Percentiles rank a stretch among this genome's conserved stretches.
Evolutionary conservation across 768 basidiomycete species (phyloP).

Genomic region (Calocera viscosa): DNA sequence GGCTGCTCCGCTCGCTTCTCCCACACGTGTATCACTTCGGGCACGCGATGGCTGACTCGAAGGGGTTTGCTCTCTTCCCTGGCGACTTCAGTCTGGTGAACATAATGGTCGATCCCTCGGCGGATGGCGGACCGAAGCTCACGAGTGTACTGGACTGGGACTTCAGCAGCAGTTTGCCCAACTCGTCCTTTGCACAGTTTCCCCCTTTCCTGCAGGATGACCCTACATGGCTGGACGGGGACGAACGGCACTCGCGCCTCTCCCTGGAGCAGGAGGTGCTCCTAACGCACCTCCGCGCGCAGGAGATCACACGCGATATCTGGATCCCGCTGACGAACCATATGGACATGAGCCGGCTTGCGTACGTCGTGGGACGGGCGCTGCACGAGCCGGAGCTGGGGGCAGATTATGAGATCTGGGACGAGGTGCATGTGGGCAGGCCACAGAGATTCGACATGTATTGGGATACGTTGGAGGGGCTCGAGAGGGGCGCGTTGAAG

Average conservation of each 20-base stretch:
- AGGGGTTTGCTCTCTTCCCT: background rate
- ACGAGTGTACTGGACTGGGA: background rate
- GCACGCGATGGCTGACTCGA: background rate
- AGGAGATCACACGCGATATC: background rate
- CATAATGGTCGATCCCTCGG: background rate
- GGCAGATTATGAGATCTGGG: background rate
- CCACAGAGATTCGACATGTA: background rate
- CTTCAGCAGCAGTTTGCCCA: background rate
- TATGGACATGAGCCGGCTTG: background rate
- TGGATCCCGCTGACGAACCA: background rate
- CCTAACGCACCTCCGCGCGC: background rate
- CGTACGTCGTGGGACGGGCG: background rate
- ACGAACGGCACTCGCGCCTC: no score
- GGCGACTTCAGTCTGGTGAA: background rate
- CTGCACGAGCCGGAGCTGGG: background rate
- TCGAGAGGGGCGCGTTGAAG: background rate
- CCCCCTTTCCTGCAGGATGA: background rate
- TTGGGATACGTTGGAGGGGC: background rate
- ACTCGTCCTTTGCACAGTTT: background rate
- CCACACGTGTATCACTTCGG: slow-evolving; percentile 14
- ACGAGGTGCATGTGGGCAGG: background rate
- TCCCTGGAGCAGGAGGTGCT: background rate
- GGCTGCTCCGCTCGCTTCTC: background rate
- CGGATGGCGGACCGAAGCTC: background rate
- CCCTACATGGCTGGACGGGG: no score